Evolutionary conservation across 495 filamentous ascomycete genomes (phyloP), one percentile per base, ranked within the genome.

Genomic region (Evansstolkia leycettana): DNA sequence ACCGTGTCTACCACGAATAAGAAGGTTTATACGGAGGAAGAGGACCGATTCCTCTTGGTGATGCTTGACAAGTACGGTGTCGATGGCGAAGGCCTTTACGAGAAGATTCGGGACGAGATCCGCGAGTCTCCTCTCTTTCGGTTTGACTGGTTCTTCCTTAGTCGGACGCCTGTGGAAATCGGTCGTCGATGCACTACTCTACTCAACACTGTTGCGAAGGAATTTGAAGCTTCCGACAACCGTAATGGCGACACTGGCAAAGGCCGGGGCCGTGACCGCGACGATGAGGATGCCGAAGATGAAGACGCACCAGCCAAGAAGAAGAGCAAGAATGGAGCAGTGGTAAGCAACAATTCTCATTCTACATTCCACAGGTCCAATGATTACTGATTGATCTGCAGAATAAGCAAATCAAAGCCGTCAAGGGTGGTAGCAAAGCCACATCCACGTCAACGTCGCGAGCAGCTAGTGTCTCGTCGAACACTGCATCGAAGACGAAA

Each of bases 101-200:
- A 93, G 41, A 76, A 73, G 49, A 89, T 94, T 45, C 75, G 87
- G 11, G 84, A 90, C 38, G 85, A 89, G 48, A 93, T 99, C 41
- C 78, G 90, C 7, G 90, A 99, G 43, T 87, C 79, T 33, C 88
- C 92, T 7, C 61, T 96, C 12, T 99, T 99, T 70, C 75, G 92
- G 17, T 99, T 99, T 42, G 92, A 99, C 47, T 99, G 92, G 92
- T 99, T 96, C 64, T 93, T 96, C 67, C 69, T 99, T 17, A 89
- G 82, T 48, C 73, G 92, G 10, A 99, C 92, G 2, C 87, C 92
- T 2, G 73, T 85, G 16, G 92, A 99, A 60, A 82, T 99, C 45
- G 75, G 82, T 38, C 77, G 92, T 39, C 72, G 92, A 25, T 96
- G 90, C 61, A 89, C 84, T 28, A 99, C 92, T 2, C 70, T 99